Evolutionary conservation across 371 early-diverging fungal genomes (phyloP).

Genomic region (Mucor sp.): DNA sequence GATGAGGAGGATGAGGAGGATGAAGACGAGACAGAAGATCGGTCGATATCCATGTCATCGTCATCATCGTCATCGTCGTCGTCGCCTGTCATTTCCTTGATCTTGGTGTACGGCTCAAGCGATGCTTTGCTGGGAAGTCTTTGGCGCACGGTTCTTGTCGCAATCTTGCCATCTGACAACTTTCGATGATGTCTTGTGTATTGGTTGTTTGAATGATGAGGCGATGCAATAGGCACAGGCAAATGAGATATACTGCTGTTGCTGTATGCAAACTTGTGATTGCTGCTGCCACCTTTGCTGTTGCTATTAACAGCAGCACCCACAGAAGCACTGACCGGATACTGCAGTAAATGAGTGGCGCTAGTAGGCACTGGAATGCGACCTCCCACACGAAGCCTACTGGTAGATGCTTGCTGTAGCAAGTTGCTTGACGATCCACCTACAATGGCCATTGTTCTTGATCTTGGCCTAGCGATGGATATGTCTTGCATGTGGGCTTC

Average conservation of each 20-base stretch:
- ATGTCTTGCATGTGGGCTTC: background rate
- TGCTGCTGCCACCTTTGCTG: background rate
- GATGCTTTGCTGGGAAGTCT: constrained; percentile 49
- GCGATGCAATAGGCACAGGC: constrained; percentile 19
- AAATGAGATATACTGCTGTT: constrained; percentile 11
- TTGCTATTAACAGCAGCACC: background rate
- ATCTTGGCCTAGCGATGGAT: constrained; percentile 10
- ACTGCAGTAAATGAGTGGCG: background rate
- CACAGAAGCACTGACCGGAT: background rate
- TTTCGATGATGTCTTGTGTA: constrained; percentile 1
- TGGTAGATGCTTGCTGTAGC: background rate
- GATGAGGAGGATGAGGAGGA: background rate
- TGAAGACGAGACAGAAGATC: background rate
- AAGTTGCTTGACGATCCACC: background rate
- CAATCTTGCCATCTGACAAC: constrained; percentile 17
- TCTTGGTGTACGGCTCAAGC: constrained; percentile 63
- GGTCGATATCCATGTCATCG: constrained; percentile 6
- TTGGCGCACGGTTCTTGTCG: constrained; percentile 30
- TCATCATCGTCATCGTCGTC: constrained; percentile 50
- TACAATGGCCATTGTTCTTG: constrained; percentile 19
- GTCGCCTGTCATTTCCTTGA: constrained; percentile 57
- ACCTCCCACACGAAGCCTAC: background rate
- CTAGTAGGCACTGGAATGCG: constrained; percentile 11
- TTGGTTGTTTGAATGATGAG: background rate
- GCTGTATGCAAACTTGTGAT: background rate